Evolutionary conservation across 345 rosid species (phyloP).

Genomic region (Lagerstroemia speciosa): DNA sequence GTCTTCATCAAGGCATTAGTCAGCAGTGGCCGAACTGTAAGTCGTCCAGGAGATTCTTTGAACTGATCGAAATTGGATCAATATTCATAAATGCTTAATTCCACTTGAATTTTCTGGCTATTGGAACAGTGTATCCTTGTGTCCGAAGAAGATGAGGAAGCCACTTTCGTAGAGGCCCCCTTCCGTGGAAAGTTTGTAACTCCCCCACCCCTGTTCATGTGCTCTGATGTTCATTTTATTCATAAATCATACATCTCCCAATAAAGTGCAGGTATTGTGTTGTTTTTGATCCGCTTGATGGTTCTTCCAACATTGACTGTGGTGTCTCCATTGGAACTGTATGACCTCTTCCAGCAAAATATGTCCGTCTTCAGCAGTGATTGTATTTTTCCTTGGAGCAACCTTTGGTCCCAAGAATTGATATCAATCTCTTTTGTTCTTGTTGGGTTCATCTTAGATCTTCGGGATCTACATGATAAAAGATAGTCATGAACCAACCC

Average conservation of each 20-base stretch:
- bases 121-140: conserved; percentile 75
- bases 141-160: conserved; percentile 95
- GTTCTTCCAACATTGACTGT: conserved; percentile 95
- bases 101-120: conserved; percentile 13
- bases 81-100: not conserved
- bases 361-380: not conserved
- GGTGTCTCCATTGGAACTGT: conserved; percentile 98
- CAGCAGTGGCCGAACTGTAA: conserved; percentile 95
- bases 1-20: conserved; percentile 87
- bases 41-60: conserved; percentile 11
- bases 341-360: conserved; percentile 13
- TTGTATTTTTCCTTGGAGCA: not conserved
- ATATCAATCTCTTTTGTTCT: conserved; percentile 21
- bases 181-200: conserved; percentile 64
- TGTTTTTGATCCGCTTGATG: conserved; percentile 97
- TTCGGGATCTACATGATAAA: conserved; percentile 82
- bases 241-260: not conserved
- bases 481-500: conserved; percentile 56
- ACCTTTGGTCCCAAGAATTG: conserved; percentile 8
- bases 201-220: not conserved
- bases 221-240: not conserved
- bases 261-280: conserved; percentile 62
- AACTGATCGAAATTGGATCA: not conserved
- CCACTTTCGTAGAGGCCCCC: conserved; percentile 69
- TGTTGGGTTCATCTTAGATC: conserved; percentile 36